phyloP scores from a whole-genome alignment of 441 rosid species.

The Erodium texanum region DNA sequence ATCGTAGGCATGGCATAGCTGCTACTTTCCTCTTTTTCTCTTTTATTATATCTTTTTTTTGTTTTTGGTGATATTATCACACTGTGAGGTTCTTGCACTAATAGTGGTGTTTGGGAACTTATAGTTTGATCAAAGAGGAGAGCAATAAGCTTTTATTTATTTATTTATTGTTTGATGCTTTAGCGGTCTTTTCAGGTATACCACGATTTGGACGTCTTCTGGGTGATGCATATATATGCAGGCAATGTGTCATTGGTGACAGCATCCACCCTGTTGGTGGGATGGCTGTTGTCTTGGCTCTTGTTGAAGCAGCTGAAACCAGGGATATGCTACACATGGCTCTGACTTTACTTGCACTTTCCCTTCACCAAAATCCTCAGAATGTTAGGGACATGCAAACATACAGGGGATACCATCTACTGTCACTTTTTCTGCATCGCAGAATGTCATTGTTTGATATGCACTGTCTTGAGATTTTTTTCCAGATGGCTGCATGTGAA shows the following conservation, averaged over 20 bases:
- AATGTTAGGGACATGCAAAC: slow-evolving; percentile 95
- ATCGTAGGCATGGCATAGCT: not conserved
- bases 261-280: slow-evolving; percentile 92
- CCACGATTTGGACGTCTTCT: slow-evolving; percentile 94
- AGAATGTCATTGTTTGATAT: slow-evolving; percentile 90
- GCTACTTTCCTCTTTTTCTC: not conserved
- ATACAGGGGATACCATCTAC: slow-evolving; percentile 97
- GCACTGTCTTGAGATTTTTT: slow-evolving; percentile 96
- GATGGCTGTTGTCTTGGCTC: slow-evolving; percentile 79
- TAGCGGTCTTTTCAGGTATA: slow-evolving; percentile 50
- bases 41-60: not conserved
- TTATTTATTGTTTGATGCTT: not conserved
- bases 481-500: slow-evolving; percentile 98
- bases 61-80: not conserved
- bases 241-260: slow-evolving; percentile 91
- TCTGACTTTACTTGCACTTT: slow-evolving; percentile 80
- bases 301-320: slow-evolving; percentile 94
- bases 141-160: slow-evolving; percentile 1
- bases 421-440: slow-evolving; percentile 88
- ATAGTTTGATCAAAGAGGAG: not conserved
- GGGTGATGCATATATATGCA: slow-evolving; percentile 78
- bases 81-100: not conserved
- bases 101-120: not conserved
- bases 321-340: slow-evolving; percentile 99
- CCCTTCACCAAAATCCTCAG: slow-evolving; percentile 95